Evolutionary conservation across 225 moss, liverwort and hornwort genomes (phyloP).

Genomic region (Takakia lepidozioides): DNA sequence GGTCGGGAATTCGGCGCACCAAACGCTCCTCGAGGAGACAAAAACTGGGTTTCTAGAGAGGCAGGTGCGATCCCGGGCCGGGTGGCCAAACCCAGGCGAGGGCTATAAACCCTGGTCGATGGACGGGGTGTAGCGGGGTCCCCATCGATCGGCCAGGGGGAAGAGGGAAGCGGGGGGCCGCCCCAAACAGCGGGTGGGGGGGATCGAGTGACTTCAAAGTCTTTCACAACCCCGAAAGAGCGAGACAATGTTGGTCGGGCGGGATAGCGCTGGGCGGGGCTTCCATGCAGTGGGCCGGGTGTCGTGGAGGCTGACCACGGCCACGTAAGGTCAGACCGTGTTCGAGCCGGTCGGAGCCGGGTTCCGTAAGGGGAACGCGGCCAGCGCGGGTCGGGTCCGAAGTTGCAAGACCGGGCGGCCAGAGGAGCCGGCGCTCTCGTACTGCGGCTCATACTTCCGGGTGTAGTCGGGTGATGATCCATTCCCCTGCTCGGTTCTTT

Average conservation of each 20-base stretch:
- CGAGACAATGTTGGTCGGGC: constrained; percentile 14
- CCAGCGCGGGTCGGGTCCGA: constrained; percentile 4
- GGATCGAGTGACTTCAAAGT: constrained; percentile 19
- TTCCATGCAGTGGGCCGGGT: neutral
- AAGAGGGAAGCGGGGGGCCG: constrained; percentile 10
- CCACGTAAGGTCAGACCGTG: constrained; percentile 4
- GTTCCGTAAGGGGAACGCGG: constrained; percentile 5
- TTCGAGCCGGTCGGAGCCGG: constrained; percentile 3
- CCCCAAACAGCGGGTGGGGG: constrained; percentile 14
- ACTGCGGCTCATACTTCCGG: too few relatives aligned
- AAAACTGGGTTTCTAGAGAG: too few relatives aligned
- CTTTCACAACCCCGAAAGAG: constrained; percentile 12
- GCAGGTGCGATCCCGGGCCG: neutral
- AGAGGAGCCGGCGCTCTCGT: constrained; percentile 11
- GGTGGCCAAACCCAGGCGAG: neutral
- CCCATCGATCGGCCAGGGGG: constrained; percentile 9
- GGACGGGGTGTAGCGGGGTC: neutral
- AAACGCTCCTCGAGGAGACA: too few relatives aligned
- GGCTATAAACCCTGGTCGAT: too few relatives aligned
- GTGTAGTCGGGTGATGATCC: too few relatives aligned
- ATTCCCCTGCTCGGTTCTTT: too few relatives aligned
- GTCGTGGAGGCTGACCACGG: constrained; percentile 6
- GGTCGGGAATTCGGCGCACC: constrained; percentile 12
- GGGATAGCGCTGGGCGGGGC: constrained; percentile 8
- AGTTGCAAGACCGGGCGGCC: neutral